A percentile compares a stretch with the other conserved stretches of the same genome.
Evolutionary conservation across 148 eudicot genomes (phyloP).

Genomic region (Cornus kousa): DNA sequence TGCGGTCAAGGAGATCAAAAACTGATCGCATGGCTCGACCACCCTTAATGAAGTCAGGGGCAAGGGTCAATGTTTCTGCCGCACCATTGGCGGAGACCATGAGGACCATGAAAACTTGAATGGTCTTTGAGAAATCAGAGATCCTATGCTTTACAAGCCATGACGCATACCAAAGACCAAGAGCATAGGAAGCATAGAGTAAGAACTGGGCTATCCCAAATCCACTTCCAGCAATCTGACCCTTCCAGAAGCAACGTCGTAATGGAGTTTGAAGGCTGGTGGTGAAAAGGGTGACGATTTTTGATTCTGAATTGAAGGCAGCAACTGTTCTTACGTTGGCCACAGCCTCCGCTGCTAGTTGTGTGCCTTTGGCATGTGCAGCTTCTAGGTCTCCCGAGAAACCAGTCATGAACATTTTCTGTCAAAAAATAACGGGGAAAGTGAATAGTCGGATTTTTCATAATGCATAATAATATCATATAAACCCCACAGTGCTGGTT

Average conservation of each 20-base stretch:
- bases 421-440: constrained; percentile 16
- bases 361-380: constrained; percentile 94
- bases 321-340: constrained; percentile 94
- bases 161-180: constrained; percentile 95
- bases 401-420: constrained; percentile 99
- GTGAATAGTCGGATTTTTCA: not conserved
- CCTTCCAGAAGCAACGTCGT: constrained; percentile 94
- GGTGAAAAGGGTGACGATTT: constrained; percentile 73
- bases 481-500: not conserved
- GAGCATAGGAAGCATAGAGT: constrained; percentile 88
- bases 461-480: not conserved
- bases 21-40: constrained; percentile 95
- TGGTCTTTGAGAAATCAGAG: constrained; percentile 89
- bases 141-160: constrained; percentile 96
- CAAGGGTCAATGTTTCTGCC: constrained; percentile 87
- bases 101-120: constrained; percentile 97
- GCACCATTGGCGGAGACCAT: constrained; percentile 99
- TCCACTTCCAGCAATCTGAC: constrained; percentile 94
- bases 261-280: constrained; percentile 69
- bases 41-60: constrained; percentile 96
- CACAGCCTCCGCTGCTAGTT: constrained; percentile 95
- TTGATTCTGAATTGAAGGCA: constrained; percentile 88
- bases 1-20: constrained; percentile 82
- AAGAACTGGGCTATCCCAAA: constrained; percentile 89
- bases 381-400: constrained; percentile 98